A percentile compares a stretch with the other conserved stretches of the same genome.
phyloP scores from a whole-genome alignment of 306 rosid genomes.

The Amphicarpaea edgeworthii region DNA sequence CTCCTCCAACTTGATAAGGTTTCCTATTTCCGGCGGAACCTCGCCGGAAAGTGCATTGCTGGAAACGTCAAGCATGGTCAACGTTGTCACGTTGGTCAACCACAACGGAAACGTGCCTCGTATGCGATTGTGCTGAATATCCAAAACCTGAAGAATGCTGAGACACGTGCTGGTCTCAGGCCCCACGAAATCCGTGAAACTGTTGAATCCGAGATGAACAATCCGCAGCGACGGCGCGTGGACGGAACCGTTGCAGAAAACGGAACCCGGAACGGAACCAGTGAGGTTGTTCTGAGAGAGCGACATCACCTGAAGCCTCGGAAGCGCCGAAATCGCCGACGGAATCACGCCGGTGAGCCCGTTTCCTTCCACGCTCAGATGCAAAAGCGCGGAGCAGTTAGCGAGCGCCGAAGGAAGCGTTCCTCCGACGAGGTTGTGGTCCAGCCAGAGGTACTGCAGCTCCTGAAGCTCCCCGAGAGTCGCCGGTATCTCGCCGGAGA shows the following conservation, averaged over 20 bases:
- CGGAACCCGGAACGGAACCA: conserved; percentile 78
- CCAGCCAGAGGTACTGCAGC: conserved; percentile 89
- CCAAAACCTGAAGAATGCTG: conserved; percentile 74
- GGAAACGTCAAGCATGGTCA: conserved; percentile 72
- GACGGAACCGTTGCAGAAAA: conserved; percentile 74
- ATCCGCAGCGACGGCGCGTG: conserved; percentile 76
- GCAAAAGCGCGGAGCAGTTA: conserved; percentile 82
- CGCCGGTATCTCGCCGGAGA: conserved; percentile 83
- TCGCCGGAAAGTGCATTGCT: conserved; percentile 71
- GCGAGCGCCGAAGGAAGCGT: conserved; percentile 91
- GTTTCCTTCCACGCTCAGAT: conserved; percentile 83
- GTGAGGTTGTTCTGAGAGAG: conserved; percentile 78
- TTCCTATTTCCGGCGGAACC: conserved; percentile 66
- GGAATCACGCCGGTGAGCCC: conserved; percentile 82
- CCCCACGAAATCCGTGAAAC: conserved; percentile 69
- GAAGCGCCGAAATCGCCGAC: conserved; percentile 81
- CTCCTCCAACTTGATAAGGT: conserved; percentile 59
- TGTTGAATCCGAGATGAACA: conserved; percentile 85
- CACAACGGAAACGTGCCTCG: conserved; percentile 75
- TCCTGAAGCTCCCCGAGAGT: conserved; percentile 75
- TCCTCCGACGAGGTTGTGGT: conserved; percentile 73
- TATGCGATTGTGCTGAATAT: conserved; percentile 72
- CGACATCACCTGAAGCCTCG: conserved; percentile 78
- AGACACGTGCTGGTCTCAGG: conserved; percentile 62
- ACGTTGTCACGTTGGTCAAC: conserved; percentile 65